Evolutionary conservation across 179 eudicot genomes (phyloP), one percentile per base, ranked within the genome.

Genomic region (Beta corolliflora): DNA sequence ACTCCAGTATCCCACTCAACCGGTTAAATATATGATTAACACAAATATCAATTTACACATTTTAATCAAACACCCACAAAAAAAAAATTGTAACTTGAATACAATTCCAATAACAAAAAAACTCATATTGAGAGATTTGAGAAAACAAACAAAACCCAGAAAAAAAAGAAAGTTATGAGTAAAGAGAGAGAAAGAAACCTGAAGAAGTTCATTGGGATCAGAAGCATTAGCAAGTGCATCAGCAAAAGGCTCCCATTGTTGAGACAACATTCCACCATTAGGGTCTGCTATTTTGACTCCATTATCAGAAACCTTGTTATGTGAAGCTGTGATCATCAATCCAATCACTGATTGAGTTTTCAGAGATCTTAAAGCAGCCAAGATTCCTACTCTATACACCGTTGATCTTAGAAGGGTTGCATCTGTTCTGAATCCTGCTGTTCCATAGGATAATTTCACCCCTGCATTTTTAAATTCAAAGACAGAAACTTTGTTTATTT

Each of bases 261-360:
- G 97, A 63, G 92, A 83, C 82, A 96, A 74, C 99, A 96, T 96
- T 63, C 94, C 98, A 19, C 99, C 99, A 80, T 83, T 81, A 0
- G 94, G 92, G 70, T 96, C 99, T 6, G 99, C 93, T 15, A 96
- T 87, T 77, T 96, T 96, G 77, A 96, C 91, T 1, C 99, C 99
- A 85, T 96, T 96, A 73, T 96, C 99, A n/a, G 90, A 85, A 4
- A 88, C 93, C 58, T 87, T 73, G 72, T 96, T 96, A 66, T 96
- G 99, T 0, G 99, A 96, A 46, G 99, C 99, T 2, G 99, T 96
- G 90, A 96, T 96, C 99, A 96, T 94, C 87, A 96, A 77, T 1
- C 99, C 99, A 58, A 90, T 89, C 60, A 88, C 90, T 0, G 94
- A 87, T 25, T 85, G 76, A 0, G 93, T 93, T 80, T 94, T 86